Evolutionary conservation across 2,329 filamentous ascomycete species (phyloP), one percentile per base, ranked within the genome.

Genomic region (Alternaria dauci): DNA sequence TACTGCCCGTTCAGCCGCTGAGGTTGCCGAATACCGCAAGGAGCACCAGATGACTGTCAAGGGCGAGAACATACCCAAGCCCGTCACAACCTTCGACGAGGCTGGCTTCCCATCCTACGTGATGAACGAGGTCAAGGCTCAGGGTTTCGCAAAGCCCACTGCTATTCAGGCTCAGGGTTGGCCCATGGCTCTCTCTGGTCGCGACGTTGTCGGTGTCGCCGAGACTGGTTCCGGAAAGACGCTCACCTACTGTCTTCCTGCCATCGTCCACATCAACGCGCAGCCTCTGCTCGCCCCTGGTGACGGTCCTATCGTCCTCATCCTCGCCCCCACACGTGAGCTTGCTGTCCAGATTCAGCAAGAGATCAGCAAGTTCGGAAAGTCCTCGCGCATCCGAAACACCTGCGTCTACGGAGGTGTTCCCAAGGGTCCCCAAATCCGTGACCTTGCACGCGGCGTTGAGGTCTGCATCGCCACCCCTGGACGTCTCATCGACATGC

Each of bases 211-310:
- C 75, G 95, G 95, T 89, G 97, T 99, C 83, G 95, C 95, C 74
- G 95, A 99, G 86, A 99, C 95, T 61, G 95, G 95, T 80, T 99
- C 95, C 68, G 95, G 95, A 86, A 99, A 99, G 90, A 99, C 95
- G 5, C 87, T 99, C 69, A 97, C 94, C 54, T 99, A 99, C 85
- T 98, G 94, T 82, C 88, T 99, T 71, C 95, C 95, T 60, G 92
- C 95, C 58, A 99, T 99, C 71, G 95, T 99, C 63, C 95, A 99
- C 87, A 99, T 99, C 86, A 98, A 99, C 82, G 95, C 95, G 48
- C 95, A 99, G 82, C 95, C 95, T 71, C 91, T 99, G 44, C 89
- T 99, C 65, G 92, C 94, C 26, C 94, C 93, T 39, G 95, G 95
- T 62, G 95, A 98, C 76, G 95, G 95, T 52, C 95, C 95, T 39